Evolutionary conservation across 805 yeast species (phyloP).

Genomic region (Candida montana): DNA sequence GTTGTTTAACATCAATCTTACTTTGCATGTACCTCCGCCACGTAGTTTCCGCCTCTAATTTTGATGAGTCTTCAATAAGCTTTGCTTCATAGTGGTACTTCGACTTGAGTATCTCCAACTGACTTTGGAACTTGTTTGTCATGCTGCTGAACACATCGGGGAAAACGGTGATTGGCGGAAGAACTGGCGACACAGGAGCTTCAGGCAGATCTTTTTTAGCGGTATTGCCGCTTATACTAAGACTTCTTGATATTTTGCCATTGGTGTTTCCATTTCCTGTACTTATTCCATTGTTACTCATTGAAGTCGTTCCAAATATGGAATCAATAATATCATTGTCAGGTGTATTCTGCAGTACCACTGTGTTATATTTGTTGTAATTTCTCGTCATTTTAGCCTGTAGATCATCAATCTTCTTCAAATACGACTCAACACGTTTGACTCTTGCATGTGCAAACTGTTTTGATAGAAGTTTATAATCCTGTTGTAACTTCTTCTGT

Average conservation of each 20-base stretch:
- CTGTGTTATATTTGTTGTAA: conserved; percentile 14
- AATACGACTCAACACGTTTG: conserved; percentile 27
- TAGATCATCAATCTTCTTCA: conserved; percentile 27
- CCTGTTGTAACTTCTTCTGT: conserved; percentile 25
- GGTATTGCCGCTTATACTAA: too few species aligned
- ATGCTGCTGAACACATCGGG: conserved; percentile 18
- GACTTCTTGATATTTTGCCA: too few species aligned
- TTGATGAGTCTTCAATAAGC: conserved; percentile 16
- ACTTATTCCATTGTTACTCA: conserved; percentile 1
- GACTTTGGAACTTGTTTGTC: conserved; percentile 13
- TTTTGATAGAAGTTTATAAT: conserved; percentile 28
- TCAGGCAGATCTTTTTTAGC: conserved; percentile 8
- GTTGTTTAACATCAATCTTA: conserved; percentile 11
- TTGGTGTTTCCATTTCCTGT: conserved; percentile 2
- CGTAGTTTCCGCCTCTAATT: conserved; percentile 12
- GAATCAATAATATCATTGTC: not conserved
- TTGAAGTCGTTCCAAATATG: conserved; percentile 10
- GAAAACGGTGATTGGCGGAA: conserved; percentile 17
- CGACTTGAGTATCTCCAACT: conserved; percentile 10
- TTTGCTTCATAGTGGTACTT: conserved; percentile 17
- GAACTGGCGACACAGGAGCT: conserved; percentile 11
- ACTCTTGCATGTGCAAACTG: conserved; percentile 27
- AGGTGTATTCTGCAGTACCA: conserved; percentile 12
- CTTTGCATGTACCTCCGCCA: conserved; percentile 23
- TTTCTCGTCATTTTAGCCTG: conserved; percentile 22